Evolutionary conservation across 148 eudicot species (phyloP), one percentile per base, ranked within the genome.

Genomic region (Rhododendron simsii): DNA sequence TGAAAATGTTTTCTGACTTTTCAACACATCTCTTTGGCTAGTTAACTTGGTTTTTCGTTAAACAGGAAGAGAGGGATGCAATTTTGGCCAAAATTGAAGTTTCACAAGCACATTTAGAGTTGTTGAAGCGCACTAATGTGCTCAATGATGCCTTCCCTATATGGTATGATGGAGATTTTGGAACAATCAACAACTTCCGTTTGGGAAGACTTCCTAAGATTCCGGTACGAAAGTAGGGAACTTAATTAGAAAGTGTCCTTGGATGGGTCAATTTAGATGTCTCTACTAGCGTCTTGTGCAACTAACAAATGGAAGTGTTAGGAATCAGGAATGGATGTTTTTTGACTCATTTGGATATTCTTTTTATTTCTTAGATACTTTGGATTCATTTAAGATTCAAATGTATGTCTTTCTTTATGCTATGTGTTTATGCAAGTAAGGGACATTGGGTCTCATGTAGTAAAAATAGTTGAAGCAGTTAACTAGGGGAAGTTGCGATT

Each of bases 141-240:
- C 93, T 97, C 80, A 95, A 94, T 91, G 96, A 97, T 90, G 99
- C 99, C 84, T 97, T 97, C 81, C 96, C 95, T 45, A 97, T 97
- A 53, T 92, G 94, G 91, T 91, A 94, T 91, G 98, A 97, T 90
- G 98, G 98, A 67, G 98, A 97, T 53, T 97, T 97, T 89, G 98
- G 98, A 87, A 97, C 99, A 39, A 95, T 97, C 84, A 97, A 97
- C 93, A 95, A 94, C 90, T 97, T 97, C 76, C 94, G 99, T 80
- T 93, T 97, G 84, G 99, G 99, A 88, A 95, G 99, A 83, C 99
- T 95, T 86, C 98, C 99, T 79, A 94, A 93, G 91, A 89, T 93
- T 84, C 98, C 90, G 94, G 99, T 95, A 93, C 75, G 86, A 57
- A 86, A 33, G 28, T 35, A 2, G 45, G 74, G n/a, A 44, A 4